A percentile compares a stretch with the other conserved stretches of the same genome.
These are phyloP conservation scores for Phytophthora litchii DNA, from an alignment of 352 stramenopile genomes.

Conservation along the genomic window DNA sequence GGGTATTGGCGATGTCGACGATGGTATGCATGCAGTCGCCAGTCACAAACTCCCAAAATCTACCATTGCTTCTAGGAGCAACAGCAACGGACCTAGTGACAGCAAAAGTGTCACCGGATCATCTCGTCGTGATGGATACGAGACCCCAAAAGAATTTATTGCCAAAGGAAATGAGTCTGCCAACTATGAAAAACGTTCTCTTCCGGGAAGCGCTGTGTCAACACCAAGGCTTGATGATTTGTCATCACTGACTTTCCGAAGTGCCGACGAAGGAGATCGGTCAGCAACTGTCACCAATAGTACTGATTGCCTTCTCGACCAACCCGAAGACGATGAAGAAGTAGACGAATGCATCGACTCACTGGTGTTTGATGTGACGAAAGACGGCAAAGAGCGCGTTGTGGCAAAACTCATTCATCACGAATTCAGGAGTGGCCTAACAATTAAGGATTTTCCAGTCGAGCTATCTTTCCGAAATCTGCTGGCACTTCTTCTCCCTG, in stretches of 20 bases:
- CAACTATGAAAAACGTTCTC: constrained; percentile 25
- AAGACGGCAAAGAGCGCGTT: constrained; percentile 56
- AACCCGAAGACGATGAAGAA: constrained; percentile 46
- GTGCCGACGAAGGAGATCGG: constrained; percentile 16
- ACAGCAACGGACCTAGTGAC: constrained; percentile 15
- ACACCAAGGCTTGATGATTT: constrained; percentile 33
- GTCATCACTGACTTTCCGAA: constrained; percentile 39
- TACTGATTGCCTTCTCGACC: not conserved
- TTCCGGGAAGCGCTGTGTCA: constrained; percentile 17
- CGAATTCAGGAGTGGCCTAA: constrained; percentile 49
- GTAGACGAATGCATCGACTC: constrained; percentile 48
- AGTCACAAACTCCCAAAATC: constrained; percentile 20
- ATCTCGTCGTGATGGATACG: constrained; percentile 25
- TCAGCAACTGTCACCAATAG: not conserved
- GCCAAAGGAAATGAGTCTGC: constrained; percentile 20
- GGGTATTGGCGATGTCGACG: constrained; percentile 14
- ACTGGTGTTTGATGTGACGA: constrained; percentile 53
- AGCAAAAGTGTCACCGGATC: constrained; percentile 13
- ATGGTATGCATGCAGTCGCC: constrained; percentile 10
- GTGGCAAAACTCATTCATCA: constrained; percentile 61
- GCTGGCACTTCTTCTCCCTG: constrained; percentile 61
- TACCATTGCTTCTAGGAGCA: constrained; percentile 14
- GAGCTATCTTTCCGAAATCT: constrained; percentile 65
- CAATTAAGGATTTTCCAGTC: constrained; percentile 55
- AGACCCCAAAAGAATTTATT: constrained; percentile 24